Evolutionary conservation across 257 asterid species (phyloP).

Genomic region (Lithospermum erythrorhizon): DNA sequence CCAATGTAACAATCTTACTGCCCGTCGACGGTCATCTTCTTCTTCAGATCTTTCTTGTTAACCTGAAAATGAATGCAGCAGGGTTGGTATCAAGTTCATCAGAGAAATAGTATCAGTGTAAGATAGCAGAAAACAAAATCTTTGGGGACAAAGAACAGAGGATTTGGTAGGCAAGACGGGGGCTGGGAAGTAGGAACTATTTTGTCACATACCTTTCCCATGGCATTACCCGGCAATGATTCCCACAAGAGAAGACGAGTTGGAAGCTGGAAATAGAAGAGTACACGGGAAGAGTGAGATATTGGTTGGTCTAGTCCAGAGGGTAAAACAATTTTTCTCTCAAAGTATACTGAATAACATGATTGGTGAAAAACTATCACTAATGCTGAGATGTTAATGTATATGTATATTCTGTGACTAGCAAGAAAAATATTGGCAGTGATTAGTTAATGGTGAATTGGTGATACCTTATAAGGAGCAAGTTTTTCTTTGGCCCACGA

Average conservation of each 20-base stretch:
- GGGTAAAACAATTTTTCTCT: background rate
- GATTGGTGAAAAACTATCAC: too few species aligned
- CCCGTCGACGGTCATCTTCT: constrained; percentile 27
- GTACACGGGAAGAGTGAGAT: background rate
- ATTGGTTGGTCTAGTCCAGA: background rate
- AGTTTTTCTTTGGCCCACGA: constrained; percentile 90
- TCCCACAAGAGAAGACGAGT: constrained; percentile 72
- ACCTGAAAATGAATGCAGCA: constrained; percentile 34
- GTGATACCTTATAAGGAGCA: constrained; percentile 87
- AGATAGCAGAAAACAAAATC: background rate
- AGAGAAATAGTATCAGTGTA: background rate
- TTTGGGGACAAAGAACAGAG: too few species aligned
- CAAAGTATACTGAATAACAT: too few species aligned
- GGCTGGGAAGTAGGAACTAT: background rate
- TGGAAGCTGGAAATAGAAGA: constrained; percentile 42
- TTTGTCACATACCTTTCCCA: constrained; percentile 63
- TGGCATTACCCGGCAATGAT: constrained; percentile 80
- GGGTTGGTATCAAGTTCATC: background rate
- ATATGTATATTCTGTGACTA: background rate
- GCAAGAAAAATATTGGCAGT: background rate
- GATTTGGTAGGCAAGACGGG: too few species aligned
- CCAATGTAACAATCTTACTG: background rate
- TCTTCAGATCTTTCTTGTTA: constrained; percentile 84
- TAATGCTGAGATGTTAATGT: background rate
- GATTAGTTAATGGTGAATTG: background rate